Conservation (phyloP, 192 early-diverging fungal genomes). For the Linnemannia zychae region DNA sequence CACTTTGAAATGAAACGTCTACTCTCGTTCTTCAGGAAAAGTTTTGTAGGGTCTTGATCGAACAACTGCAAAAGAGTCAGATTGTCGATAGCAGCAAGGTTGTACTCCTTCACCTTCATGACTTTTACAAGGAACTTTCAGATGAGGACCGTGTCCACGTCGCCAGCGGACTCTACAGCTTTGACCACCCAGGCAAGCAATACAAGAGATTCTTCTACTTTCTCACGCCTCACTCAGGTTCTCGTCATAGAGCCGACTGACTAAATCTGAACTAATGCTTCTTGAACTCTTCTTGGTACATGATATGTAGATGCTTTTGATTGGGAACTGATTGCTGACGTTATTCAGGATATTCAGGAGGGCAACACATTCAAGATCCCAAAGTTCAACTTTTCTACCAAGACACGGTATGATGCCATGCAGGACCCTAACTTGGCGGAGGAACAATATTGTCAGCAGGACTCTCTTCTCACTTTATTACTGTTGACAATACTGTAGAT, state of each 20-base stretch:
- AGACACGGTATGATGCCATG: constrained; percentile 51
- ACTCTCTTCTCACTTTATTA: background rate
- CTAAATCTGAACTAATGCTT: background rate
- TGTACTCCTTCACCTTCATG: constrained; percentile 72
- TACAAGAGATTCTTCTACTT: background rate
- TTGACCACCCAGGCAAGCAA: constrained; percentile 73
- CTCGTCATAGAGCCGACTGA: background rate
- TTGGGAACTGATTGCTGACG: constrained; percentile 72
- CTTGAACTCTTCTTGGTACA: background rate
- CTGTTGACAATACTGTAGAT: constrained; percentile 20
- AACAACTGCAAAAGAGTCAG: constrained; percentile 61
- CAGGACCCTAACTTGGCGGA: background rate
- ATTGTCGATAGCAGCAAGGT: constrained; percentile 60
- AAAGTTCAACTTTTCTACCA: constrained; percentile 70
- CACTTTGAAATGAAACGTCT: background rate
- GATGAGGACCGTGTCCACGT: constrained; percentile 65
- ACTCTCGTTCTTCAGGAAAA: constrained; percentile 22
- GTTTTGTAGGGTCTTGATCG: constrained; percentile 45
- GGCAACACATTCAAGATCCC: constrained; percentile 70
- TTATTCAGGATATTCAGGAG: constrained; percentile 63
- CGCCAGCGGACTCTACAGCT: constrained; percentile 67
- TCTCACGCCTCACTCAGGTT: too few species aligned
- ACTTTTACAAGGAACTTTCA: constrained; percentile 73
- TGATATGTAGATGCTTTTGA: constrained; percentile 74
- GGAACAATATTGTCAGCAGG: background rate